Conservation (phyloP, 2,329 filamentous ascomycete species). For the Hypoxylon sp. region DNA sequence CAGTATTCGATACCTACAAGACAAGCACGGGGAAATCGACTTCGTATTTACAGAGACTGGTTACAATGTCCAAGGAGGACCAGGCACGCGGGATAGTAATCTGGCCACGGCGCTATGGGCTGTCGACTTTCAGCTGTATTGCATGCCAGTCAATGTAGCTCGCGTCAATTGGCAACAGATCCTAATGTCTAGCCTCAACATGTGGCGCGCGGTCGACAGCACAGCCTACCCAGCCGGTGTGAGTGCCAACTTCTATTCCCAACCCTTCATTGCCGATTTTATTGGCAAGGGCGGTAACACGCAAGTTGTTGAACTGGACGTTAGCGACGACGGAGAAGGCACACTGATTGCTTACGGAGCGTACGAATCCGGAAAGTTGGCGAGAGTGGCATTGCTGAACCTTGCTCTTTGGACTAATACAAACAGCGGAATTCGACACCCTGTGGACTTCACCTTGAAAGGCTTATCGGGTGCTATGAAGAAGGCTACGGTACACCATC, state of each 20-base stretch:
- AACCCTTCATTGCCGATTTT: conserved; percentile 43
- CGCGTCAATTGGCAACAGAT: conserved; percentile 41
- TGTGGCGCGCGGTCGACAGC: conserved; percentile 36
- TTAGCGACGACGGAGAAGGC: conserved; percentile 26
- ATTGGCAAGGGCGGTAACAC: conserved; percentile 40
- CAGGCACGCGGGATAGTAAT: conserved; percentile 26
- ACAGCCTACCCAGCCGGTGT: conserved; percentile 21
- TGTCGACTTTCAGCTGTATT: conserved; percentile 39
- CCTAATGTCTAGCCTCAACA: conserved; percentile 29
- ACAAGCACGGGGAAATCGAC: conserved; percentile 24
- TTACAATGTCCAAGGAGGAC: conserved; percentile 26
- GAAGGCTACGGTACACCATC: conserved; percentile 29
- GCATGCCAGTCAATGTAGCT: conserved; percentile 31
- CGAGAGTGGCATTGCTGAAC: conserved; percentile 35
- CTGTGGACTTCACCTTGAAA: conserved; percentile 22
- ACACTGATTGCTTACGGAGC: conserved; percentile 36
- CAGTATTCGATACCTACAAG: conserved; percentile 30
- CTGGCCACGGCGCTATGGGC: conserved; percentile 39
- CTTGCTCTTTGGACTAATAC: conserved; percentile 38
- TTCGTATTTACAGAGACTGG: conserved; percentile 41
- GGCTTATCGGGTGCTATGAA: conserved; percentile 12
- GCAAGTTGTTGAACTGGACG: conserved; percentile 30
- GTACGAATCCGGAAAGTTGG: conserved; percentile 38
- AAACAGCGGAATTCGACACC: conserved; percentile 16
- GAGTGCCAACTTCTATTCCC: conserved; percentile 37